Percentiles rank a stretch among this genome's conserved stretches.
These are phyloP conservation scores for Aureobasidium melanogenum DNA, from an alignment of 2,329 filamentous ascomycete genomes.

Conservation along the genomic window DNA sequence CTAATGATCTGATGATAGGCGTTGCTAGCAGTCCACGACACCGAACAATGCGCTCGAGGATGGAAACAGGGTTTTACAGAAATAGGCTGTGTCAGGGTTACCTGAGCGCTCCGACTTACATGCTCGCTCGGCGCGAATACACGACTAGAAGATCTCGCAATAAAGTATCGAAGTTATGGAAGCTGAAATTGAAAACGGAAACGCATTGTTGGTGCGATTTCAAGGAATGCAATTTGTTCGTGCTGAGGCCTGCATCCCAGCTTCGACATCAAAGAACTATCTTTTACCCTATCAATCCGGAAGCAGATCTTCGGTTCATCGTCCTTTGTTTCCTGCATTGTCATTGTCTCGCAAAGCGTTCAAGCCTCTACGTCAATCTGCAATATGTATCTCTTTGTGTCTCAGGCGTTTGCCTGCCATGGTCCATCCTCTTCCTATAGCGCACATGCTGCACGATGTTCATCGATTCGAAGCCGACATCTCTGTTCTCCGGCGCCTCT, in stretches of 20 bases:
- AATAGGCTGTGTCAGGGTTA: not conserved
- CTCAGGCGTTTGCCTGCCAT: slow-evolving; percentile 1
- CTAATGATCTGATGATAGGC: not conserved
- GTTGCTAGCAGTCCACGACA: not conserved
- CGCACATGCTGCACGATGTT: slow-evolving; percentile 16
- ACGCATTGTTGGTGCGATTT: not conserved
- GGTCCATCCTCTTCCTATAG: not conserved
- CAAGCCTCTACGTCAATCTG: not conserved
- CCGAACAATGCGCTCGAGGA: not conserved
- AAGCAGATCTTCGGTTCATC: not conserved
- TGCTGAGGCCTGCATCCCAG: not conserved
- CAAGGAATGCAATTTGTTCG: not conserved
- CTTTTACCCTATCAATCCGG: not conserved
- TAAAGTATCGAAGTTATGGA: not conserved
- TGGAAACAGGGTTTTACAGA: not conserved
- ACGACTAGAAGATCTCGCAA: not conserved
- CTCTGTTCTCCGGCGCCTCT: not conserved
- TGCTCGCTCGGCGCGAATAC: not conserved
- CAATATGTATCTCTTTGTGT: slow-evolving; percentile 11
- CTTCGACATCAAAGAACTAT: not conserved
- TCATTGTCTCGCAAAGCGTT: not conserved
- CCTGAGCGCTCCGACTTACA: not conserved
- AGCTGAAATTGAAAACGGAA: not conserved
- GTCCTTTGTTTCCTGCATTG: not conserved
- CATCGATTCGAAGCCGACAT: slow-evolving; percentile 19